Evolutionary conservation across 208 protist species (phyloP), one percentile per base, ranked within the genome.

Genomic region (Trypanosoma theileri): DNA sequence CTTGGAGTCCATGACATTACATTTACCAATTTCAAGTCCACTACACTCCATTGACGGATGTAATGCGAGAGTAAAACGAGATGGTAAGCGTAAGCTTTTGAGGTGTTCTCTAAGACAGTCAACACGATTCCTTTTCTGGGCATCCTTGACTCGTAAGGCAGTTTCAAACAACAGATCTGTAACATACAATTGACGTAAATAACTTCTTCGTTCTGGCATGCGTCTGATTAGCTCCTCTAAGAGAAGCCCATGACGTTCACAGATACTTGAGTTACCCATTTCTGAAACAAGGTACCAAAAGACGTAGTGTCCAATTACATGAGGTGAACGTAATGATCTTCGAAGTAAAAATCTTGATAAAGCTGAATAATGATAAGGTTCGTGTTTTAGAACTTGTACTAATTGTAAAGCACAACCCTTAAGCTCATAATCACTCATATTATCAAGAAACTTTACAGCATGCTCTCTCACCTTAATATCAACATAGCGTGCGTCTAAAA

Each of bases 1-100:
- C 66, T 98, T 97, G 0, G 79, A 93, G 52, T 91, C 85, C 95
- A 98, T 98, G 31, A 96, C 91, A 57, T 94, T 95, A 79, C 96
- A 98, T 65, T 97, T 84, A 24, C 81, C 81, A 45, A 95, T 78
- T 45, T 96, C 76, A 16, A 98, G 59, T 10, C 73, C 77, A 63
- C 74, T 81, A 66, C 82, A 89, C 69, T 96, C 85, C 76, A 93
- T 79, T 12, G 73, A 74, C 1, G 83, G 84, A 71, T 89, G 74
- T 2, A 95, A 70, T 3, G 90, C 76, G 14, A 93, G 71, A 1
- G 84, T 87, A 66, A 94, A 93, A 17, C 61, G 73, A 12, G 66
- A 70, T 26, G 85, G 85, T 59, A 93, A 78, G 24, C 74, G 71
- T 21, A 94, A 66, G 26, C 77, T 50, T 4, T 77, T 61, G 6